Evolutionary conservation across 768 basidiomycete species (phyloP), one percentile per base, ranked within the genome.

Genomic region (Trametes coccinea): DNA sequence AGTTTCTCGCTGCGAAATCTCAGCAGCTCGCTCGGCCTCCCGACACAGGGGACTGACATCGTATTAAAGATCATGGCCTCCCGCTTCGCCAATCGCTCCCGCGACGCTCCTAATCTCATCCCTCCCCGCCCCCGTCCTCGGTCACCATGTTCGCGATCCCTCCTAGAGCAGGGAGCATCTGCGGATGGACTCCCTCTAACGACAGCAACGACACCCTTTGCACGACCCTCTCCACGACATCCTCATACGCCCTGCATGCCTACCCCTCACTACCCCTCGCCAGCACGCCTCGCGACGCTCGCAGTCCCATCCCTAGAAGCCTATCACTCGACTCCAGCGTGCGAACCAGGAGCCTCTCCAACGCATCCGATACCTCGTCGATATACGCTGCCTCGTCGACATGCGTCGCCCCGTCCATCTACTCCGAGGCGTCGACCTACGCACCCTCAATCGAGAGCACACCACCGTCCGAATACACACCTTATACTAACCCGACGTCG

Each of bases 401-500:
- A 5, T 37, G 34, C 34, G 34, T 37, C 34, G 34, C 34, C 5
- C 34, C 34, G 34, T 37, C 34, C 6, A 37, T 37, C 34, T 37
- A 37, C 34, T 5, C 5, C 34, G 34, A 37, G 48, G 9, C 13
- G 16, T 14, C 51, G 51, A 44, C 40, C 22, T 46, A 39, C 37
- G 40, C 46, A 37, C 3, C 10, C 9, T 14, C 46, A 34, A 7
- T 27, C 5, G 34, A 37, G 11, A 6, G 11, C 34, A 37, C 34
- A 5, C 34, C 34, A 5, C 6, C 34, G 5, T 37, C 34, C 11
- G 34, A 37, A 37, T 37, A 63, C 30, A 45, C 59, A 10, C 40
- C 44, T 0, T 64, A 66, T 33, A 30, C 56, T 14, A 65, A 63
- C 51, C 68, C 76, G 52, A 77, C 78, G n/a, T 76, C 76, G n/a